Evolutionary conservation across 2,329 filamentous ascomycete species (phyloP), one percentile per base, ranked within the genome.

Genomic region (Hawksworthiomyces lignivorus): DNA sequence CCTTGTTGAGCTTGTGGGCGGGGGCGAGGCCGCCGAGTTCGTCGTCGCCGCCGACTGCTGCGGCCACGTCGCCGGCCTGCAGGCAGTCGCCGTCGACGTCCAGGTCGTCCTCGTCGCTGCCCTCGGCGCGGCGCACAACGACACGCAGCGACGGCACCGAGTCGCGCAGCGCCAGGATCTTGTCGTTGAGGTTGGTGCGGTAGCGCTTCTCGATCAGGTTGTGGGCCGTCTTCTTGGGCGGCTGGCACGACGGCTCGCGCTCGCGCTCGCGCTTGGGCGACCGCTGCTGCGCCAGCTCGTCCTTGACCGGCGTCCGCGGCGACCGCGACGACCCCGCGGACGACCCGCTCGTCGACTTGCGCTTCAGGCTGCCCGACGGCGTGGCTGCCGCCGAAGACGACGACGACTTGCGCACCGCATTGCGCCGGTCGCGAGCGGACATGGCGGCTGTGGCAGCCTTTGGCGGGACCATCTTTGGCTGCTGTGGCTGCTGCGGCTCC

Each of bases 181-280:
- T 89, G 56, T 88, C 84, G 57, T 89, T 89, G 44, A 90, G 69
- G 55, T 90, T 90, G 39, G 82, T 87, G 50, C 85, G 80, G 62
- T 89, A 90, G 43, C 85, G 70, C 65, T 89, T 89, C 63, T 90
- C 85, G 50, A 89, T 87, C 62, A 89, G 84, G 62, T 88, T 89
- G 64, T 90, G 85, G 8, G 84, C 82, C 24, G 83, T 84, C 67
- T 88, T 89, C 66, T 87, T 88, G 19, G 55, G 59, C 19, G 52
- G 47, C n/a, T 50, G 41, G 3, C 45, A 44, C 22, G 38, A 36
- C 43, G 28, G 18, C 38, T 18, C 20, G 39, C 39, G 8, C 12
- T 26, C 24, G 8, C 12, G 8, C 29, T 12, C 22, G 27, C 11
- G 39, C 36, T 39, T 40, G 22, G 28, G 43, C 36, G 39, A 46